Evolutionary conservation across 169 alveolate species (phyloP).

Genomic region (Eimeria sp.): DNA sequence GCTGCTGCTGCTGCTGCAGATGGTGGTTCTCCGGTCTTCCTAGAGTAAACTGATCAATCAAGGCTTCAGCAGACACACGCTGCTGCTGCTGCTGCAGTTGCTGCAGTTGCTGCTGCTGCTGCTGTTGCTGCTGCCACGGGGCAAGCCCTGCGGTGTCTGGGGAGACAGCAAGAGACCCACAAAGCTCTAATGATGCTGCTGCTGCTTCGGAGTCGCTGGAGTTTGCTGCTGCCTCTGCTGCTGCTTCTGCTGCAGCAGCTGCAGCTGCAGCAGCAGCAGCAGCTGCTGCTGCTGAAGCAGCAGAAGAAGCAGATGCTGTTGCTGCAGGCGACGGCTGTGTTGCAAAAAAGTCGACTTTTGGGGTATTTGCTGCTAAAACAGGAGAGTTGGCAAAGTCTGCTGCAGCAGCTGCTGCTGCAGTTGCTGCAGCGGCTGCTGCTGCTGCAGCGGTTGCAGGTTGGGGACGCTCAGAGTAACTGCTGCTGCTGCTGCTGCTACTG

Average conservation of each 20-base stretch:
- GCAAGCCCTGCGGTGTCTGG: not conserved
- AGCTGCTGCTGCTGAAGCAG: too few species aligned
- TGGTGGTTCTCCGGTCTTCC: not conserved
- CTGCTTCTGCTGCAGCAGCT: too few species aligned
- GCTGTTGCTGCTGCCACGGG: not conserved
- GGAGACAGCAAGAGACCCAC: not conserved
- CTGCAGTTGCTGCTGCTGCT: not conserved
- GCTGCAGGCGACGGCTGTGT: too few species aligned
- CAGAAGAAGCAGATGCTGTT: too few species aligned
- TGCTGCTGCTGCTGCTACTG: constrained; percentile 36
- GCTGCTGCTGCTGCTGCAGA: too few species aligned
- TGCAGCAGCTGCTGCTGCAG: not conserved
- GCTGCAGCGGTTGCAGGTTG: not conserved
- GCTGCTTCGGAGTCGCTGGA: too few species aligned
- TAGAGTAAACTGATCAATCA: not conserved
- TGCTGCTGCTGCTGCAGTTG: constrained; percentile 21
- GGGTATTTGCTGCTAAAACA: not conserved
- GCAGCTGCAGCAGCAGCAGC: too few species aligned
- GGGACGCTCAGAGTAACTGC: not conserved
- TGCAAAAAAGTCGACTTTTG: too few species aligned
- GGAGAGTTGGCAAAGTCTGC: not conserved
- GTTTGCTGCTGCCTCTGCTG: too few species aligned
- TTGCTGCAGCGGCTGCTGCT: not conserved
- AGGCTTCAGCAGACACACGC: constrained; percentile 16
- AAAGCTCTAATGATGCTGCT: not conserved